Evolutionary conservation across 2,329 filamentous ascomycete genomes (phyloP), one percentile per base, ranked within the genome.

Genomic region (Cyanodermella asteris): DNA sequence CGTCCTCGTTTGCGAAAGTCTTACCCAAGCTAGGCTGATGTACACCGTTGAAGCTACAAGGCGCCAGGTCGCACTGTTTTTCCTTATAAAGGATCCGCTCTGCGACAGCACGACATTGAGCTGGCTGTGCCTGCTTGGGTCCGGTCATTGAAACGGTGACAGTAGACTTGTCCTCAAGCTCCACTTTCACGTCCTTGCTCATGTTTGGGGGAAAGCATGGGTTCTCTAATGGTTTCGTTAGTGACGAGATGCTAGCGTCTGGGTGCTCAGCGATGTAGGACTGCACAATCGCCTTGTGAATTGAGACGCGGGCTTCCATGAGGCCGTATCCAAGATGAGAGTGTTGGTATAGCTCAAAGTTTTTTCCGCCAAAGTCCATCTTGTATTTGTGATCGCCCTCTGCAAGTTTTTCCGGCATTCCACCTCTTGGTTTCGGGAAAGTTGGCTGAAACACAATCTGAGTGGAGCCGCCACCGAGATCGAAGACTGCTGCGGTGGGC

Each of bases 381-480:
- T 72, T 64, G 53, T 94, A 97, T 55, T 91, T 93, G 65, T 97
- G 87, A 44, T 94, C 82, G 28, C 87, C 87, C 21, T 82, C 73
- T 11, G 72, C 64, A 41, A 97, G 63, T 46, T 72, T 74, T 45
- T 78, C 72, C 0, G 82, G 82, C 60, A 93, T 75, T 31, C 81
- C 82, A 33, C 77, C 76, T 24, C 62, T 56, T 28, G 64, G 51
- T 28, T 64, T 63, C 28, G 77, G 73, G 53, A 91, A 97, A 25
- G 74, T 91, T 13, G 90, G 90, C 57, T 97, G 71, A 50, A 94
- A 97, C 37, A 97, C 90, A 44, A 97, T 93, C 55, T 97, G 87
- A 9, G 90, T 97, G 13, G 82, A 93, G 27, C 87, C 87, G 41
- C 87, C 87, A 34, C 87, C 87, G 24, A 97, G 72, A 45, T 97